phyloP scores from a whole-genome alignment of 768 basidiomycete species.

The Trametes gibbosa region DNA sequence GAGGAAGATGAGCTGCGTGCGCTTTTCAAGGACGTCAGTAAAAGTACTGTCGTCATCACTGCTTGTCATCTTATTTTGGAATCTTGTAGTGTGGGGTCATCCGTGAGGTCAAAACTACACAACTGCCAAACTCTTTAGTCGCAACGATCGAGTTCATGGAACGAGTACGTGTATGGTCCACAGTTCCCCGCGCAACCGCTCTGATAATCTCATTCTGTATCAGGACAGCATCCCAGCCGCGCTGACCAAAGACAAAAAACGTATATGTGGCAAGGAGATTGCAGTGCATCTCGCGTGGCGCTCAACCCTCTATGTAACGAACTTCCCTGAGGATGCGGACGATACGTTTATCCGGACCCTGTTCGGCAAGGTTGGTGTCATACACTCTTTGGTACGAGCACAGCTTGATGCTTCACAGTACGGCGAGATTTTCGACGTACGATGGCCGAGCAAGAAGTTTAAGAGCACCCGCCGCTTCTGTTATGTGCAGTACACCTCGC shows the following conservation, averaged over 20 bases:
- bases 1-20: conserved; percentile 63
- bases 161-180: conserved; percentile 41
- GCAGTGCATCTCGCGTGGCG: conserved; percentile 89
- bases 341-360: conserved; percentile 72
- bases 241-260: conserved; percentile 93
- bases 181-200: not conserved
- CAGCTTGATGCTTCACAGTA: conserved; percentile 48
- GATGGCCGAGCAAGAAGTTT: conserved; percentile 98
- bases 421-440: conserved; percentile 88
- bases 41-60: too few relatives aligned
- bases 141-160: conserved; percentile 89
- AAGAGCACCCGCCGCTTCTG: conserved; percentile 89
- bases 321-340: conserved; percentile 85
- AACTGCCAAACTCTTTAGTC: conserved; percentile 54
- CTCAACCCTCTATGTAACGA: conserved; percentile 93
- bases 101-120: conserved; percentile 79
- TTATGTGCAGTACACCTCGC: conserved; percentile 87
- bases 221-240: conserved; percentile 84
- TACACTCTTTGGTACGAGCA: not conserved
- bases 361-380: conserved; percentile 65
- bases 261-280: conserved; percentile 70
- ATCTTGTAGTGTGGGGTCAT: conserved; percentile 76
- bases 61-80: conserved; percentile 7
- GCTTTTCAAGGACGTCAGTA: conserved; percentile 84
- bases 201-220: not conserved